These are phyloP conservation scores for Amphichorda felina DNA, from an alignment of 2,329 filamentous ascomycete genomes.

Conservation along the genomic window DNA sequence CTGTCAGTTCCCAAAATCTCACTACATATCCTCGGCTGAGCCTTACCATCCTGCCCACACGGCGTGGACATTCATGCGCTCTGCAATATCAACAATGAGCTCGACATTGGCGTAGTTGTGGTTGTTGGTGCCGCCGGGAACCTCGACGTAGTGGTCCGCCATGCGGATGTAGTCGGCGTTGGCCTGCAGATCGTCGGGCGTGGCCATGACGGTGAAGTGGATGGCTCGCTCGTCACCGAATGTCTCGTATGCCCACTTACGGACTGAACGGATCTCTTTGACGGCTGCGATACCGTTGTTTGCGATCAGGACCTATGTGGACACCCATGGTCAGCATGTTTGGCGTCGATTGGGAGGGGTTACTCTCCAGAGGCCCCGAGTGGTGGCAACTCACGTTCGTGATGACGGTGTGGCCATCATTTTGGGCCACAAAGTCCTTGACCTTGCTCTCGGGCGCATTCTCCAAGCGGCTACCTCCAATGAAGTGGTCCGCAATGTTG, in stretches of 20 bases:
- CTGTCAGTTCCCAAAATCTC: background rate
- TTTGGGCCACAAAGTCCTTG: conserved; percentile 85
- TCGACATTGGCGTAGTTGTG: conserved; percentile 99
- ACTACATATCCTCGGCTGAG: too few relatives aligned
- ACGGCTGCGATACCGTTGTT: conserved; percentile 99
- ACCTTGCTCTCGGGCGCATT: conserved; percentile 76
- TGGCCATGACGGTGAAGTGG: conserved; percentile 99
- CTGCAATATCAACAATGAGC: conserved; percentile 95
- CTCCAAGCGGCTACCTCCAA: conserved; percentile 81
- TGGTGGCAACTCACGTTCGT: conserved; percentile 62
- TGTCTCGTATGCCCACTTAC: conserved; percentile 99
- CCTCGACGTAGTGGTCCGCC: conserved; percentile 99
- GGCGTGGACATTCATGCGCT: conserved; percentile 96
- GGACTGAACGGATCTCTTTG: conserved; percentile 97
- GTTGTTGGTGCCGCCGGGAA: conserved; percentile 97
- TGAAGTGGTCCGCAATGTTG: conserved; percentile 84
- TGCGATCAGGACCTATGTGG: conserved; percentile 77
- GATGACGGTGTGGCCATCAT: conserved; percentile 96
- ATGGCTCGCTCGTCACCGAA: conserved; percentile 98
- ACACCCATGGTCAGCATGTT: background rate
- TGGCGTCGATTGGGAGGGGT: background rate
- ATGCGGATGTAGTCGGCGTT: conserved; percentile 99
- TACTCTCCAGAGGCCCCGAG: background rate
- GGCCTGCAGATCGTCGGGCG: conserved; percentile 90
- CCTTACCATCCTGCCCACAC: conserved; percentile 97